Conservation (phyloP, 163 green algal species). For the Prototheca cutis region DNA sequence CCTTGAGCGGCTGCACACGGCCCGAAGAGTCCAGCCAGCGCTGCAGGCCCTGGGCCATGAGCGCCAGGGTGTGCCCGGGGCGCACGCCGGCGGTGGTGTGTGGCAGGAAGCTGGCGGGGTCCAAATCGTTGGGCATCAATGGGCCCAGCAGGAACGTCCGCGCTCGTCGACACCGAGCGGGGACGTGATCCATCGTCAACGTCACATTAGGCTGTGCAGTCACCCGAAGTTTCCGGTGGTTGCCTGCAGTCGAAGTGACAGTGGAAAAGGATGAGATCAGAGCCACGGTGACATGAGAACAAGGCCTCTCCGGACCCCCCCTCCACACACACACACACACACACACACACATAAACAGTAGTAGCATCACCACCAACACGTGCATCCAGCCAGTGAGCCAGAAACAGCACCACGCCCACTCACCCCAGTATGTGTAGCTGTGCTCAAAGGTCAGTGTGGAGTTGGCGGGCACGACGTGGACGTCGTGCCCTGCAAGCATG, state of each 20-base stretch:
- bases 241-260: constrained; percentile 36
- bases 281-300: too few species aligned
- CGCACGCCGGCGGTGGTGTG: constrained; percentile 11
- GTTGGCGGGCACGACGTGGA: constrained; percentile 45
- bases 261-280: too few species aligned
- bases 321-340: too few species aligned
- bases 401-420: too few species aligned
- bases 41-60: constrained; percentile 75
- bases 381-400: too few species aligned
- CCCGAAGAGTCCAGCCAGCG: constrained; percentile 34
- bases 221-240: constrained; percentile 61
- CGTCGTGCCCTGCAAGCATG: constrained; percentile 41
- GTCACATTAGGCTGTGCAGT: constrained; percentile 58
- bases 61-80: constrained; percentile 42
- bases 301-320: too few species aligned
- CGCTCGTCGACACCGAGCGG: constrained; percentile 47
- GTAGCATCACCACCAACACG: too few species aligned
- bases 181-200: constrained; percentile 52
- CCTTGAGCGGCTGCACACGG: constrained; percentile 34
- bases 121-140: constrained; percentile 59
- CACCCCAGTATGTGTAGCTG: constrained; percentile 75
- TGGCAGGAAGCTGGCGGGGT: constrained; percentile 47
- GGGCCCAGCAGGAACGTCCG: constrained; percentile 58
- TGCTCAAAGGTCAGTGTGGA: constrained; percentile 76
- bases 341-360: too few species aligned